phyloP scores from a whole-genome alignment of 352 stramenopile genomes.

The Globisporangium heterothallicum region DNA sequence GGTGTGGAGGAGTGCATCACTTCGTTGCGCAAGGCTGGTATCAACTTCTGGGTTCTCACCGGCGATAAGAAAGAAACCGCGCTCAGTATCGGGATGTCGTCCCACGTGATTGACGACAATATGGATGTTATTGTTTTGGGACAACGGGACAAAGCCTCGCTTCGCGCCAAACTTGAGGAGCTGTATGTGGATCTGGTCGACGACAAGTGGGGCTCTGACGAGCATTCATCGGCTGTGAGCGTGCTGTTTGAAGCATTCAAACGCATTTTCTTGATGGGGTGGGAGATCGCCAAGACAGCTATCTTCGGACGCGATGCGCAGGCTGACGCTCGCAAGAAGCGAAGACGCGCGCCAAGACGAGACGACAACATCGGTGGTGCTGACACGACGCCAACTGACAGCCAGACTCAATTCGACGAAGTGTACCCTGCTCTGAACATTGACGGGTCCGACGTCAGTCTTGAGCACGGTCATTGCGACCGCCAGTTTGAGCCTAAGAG shows the following conservation, averaged over 20 bases:
- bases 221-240: slow-evolving; percentile 67
- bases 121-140: slow-evolving; percentile 88
- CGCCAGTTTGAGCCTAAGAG: slow-evolving; percentile 67
- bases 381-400: slow-evolving; percentile 29
- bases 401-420: slow-evolving; percentile 52
- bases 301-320: slow-evolving; percentile 70
- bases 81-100: slow-evolving; percentile 86
- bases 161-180: slow-evolving; percentile 75
- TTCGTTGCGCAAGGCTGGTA: slow-evolving; percentile 89
- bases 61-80: slow-evolving; percentile 89
- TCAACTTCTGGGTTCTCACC: slow-evolving; percentile 96
- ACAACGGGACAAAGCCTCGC: slow-evolving; percentile 69
- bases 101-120: slow-evolving; percentile 85
- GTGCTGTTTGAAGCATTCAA: slow-evolving; percentile 79
- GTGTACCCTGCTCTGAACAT: slow-evolving; percentile 55
- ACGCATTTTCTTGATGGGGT: slow-evolving; percentile 57
- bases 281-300: slow-evolving; percentile 59
- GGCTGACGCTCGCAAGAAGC: slow-evolving; percentile 62
- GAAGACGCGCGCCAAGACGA: slow-evolving; percentile 41
- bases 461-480: slow-evolving; percentile 54
- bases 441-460: slow-evolving; percentile 49
- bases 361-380: slow-evolving; percentile 32
- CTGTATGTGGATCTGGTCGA: slow-evolving; percentile 85
- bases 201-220: slow-evolving; percentile 83
- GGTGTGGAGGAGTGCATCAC: slow-evolving; percentile 91